A percentile compares a stretch with the other conserved stretches of the same genome.
These are phyloP conservation scores for Blastocystis sp. DNA, from an alignment of 352 stramenopile genomes.

Conservation along the genomic window DNA sequence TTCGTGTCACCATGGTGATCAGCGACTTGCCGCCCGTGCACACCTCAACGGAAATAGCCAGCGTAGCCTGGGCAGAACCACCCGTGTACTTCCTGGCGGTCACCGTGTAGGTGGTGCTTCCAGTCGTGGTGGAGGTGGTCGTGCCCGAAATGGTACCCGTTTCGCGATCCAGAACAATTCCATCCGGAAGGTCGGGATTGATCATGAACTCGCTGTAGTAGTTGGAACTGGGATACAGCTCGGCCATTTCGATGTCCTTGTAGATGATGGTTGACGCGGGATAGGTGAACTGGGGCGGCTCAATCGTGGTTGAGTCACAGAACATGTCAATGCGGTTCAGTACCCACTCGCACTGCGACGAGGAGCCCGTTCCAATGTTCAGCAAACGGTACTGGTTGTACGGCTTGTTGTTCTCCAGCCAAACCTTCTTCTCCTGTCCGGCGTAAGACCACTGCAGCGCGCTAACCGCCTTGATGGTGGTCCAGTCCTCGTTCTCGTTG, in stretches of 20 bases:
- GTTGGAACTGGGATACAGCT: conserved; percentile 19
- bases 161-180: not conserved
- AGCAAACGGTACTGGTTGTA: not conserved
- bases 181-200: conserved; percentile 12
- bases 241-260: conserved; percentile 43
- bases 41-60: not conserved
- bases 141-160: conserved; percentile 57
- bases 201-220: conserved; percentile 38
- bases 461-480: not conserved
- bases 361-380: not conserved
- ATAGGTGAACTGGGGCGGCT: not conserved
- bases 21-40: conserved; percentile 25
- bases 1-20: conserved; percentile 26
- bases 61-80: not conserved
- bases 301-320: not conserved
- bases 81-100: conserved; percentile 30
- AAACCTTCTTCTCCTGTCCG: conserved; percentile 36
- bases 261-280: not conserved
- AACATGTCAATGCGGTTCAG: conserved; percentile 5
- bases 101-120: not conserved
- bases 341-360: not conserved
- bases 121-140: not conserved
- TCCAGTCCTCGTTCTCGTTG: conserved; percentile 1
- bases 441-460: not conserved
- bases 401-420: not conserved